Conservation (phyloP, 495 filamentous ascomycete species). For the Lophiostoma macrostomum region DNA sequence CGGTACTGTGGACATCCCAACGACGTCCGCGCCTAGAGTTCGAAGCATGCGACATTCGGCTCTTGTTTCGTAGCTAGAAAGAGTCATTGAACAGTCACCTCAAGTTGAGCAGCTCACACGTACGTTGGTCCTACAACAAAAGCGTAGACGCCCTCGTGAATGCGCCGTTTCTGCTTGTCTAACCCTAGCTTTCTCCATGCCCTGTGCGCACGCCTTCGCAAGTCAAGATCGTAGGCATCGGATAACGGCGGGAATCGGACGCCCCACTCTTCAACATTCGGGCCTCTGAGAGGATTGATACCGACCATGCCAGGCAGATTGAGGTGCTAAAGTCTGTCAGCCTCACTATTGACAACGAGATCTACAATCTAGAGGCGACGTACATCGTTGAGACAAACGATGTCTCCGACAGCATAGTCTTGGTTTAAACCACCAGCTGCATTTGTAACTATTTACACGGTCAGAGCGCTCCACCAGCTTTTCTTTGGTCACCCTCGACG, state of each 20-base stretch:
- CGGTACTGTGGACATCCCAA: slow-evolving; percentile 78
- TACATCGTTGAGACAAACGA: slow-evolving; percentile 71
- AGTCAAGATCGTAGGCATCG: slow-evolving; percentile 71
- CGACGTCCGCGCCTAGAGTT: slow-evolving; percentile 64
- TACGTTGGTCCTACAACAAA: slow-evolving; percentile 70
- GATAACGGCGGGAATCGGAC: slow-evolving; percentile 69
- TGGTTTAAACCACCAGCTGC: slow-evolving; percentile 72
- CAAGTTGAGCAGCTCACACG: slow-evolving; percentile 8
- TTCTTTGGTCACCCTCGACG: slow-evolving; percentile 1
- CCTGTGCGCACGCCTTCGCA: slow-evolving; percentile 59
- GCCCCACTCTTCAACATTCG: slow-evolving; percentile 66
- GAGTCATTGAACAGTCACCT: slow-evolving; percentile 3
- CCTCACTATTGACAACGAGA: not conserved
- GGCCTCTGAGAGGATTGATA: slow-evolving; percentile 66
- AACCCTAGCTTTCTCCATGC: slow-evolving; percentile 56
- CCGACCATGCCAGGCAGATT: slow-evolving; percentile 72
- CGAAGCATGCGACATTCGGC: slow-evolving; percentile 74
- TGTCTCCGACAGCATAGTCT: slow-evolving; percentile 67
- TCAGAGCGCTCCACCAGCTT: slow-evolving; percentile 6
- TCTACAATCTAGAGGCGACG: slow-evolving; percentile 10
- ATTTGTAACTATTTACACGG: slow-evolving; percentile 59
- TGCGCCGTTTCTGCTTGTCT: slow-evolving; percentile 43
- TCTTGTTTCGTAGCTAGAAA: slow-evolving; percentile 65
- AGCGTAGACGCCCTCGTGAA: slow-evolving; percentile 75
- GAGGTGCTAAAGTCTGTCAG: slow-evolving; percentile 49